phyloP scores from a whole-genome alignment of 352 stramenopile species.

The Pythium phragmiticola region DNA sequence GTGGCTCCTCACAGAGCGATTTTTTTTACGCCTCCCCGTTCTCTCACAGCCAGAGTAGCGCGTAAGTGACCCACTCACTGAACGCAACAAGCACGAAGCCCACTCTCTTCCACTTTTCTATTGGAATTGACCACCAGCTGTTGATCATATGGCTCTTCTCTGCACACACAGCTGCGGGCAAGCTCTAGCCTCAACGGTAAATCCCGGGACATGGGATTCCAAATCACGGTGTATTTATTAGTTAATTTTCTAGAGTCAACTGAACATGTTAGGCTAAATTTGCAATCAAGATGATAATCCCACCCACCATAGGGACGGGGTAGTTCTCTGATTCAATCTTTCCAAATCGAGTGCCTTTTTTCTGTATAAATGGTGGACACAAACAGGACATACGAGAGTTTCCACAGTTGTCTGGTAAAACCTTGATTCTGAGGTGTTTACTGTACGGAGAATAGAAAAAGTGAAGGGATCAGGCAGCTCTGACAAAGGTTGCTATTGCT shows the following conservation, averaged over 20 bases:
- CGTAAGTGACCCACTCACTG: not conserved
- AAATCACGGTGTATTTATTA: not conserved
- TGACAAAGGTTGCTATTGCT: too few species aligned
- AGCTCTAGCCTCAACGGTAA: not conserved
- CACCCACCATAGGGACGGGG: not conserved
- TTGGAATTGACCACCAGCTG: not conserved
- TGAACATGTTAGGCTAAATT: not conserved
- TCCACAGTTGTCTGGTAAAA: not conserved
- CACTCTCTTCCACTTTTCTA: slow-evolving; percentile 11
- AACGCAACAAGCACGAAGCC: not conserved
- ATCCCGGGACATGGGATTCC: not conserved
- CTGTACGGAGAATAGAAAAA: not conserved
- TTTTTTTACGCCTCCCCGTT: slow-evolving; percentile 2
- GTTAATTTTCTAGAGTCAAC: too few species aligned
- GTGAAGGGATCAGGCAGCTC: slow-evolving; percentile 5
- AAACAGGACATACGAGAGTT: slow-evolving; percentile 5
- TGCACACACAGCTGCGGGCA: slow-evolving; percentile 7
- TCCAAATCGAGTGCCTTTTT: not conserved
- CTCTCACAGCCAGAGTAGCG: not conserved
- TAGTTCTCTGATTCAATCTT: not conserved
- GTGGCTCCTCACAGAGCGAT: not conserved
- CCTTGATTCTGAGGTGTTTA: slow-evolving; percentile 5
- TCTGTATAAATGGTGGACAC: not conserved
- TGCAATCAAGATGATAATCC: not conserved
- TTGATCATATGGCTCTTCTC: not conserved